Base-by-base conservation (phyloP, 2,329 filamentous ascomycete genomes). In the Cladosporium sp. region DNA sequence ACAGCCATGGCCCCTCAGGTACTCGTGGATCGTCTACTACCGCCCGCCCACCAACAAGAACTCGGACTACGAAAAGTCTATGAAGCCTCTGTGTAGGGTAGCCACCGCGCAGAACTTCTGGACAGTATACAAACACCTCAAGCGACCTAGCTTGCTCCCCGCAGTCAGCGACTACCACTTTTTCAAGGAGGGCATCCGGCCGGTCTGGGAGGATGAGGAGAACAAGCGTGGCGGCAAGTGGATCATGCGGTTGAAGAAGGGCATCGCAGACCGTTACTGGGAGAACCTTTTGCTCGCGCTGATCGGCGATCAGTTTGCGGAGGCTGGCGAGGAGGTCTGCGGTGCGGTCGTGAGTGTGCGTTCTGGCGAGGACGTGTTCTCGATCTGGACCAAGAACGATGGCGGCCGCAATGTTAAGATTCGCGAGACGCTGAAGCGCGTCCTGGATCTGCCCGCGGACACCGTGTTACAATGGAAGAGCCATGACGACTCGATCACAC, bases 181-280 rank as follows among this genome's bases (percentile, higher is more conserved):
- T 55, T 98, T 98, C 77, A 95, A 93, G 72, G 90, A 93, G 67
- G 92, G 91, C 51, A 91, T 98, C 56, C 84, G 93, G 56, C 93
- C 93, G 18, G 93, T 98, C 62, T 98, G 93, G 93, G 93, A 98
- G 71, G 93, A 98, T 63, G 90, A 95, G 43, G 89, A 95, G 68
- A 98, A 98, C 74, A 93, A 89, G 71, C 86, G 85, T 61, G 93
- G 93, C 51, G 93, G 93, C 48, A 98, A 98, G 74, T 98, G 92
- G 92, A 91, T 96, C 59, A 85, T 98, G 68, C 82, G 92, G 60
- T 76, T 98, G 68, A 96, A 95, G 81, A 98, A 98, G 77, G 93
- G 93, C 22, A 89, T 98, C 16, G 89, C 89, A 14, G 93, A 97
- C 71, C 84, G 92, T 52, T 96, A 95, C 71, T 98, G 93, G 89